Base-by-base conservation (phyloP, 1,284 basidiomycete species). In the Somion occarium region DNA sequence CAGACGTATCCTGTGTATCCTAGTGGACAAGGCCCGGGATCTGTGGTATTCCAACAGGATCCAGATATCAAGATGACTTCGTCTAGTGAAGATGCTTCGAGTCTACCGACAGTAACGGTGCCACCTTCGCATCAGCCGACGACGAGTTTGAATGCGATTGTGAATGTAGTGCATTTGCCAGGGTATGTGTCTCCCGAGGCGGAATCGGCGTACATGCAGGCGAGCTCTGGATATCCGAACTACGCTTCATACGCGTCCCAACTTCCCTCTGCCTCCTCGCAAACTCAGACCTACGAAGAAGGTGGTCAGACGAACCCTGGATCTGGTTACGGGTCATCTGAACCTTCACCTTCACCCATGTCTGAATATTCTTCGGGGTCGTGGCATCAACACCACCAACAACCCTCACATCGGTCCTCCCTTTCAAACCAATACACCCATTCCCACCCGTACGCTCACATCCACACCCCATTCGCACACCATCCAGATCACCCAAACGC, bases 1-100 rank as follows among this genome's bases (percentile, higher is more conserved):
- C 68, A 69, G 55, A 38, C 69, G 59, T 60, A 62, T 46, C 48
- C 61, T 15, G 54, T 58, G n/a, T 49, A 55, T 19, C n/a, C n/a
- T n/a, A n/a, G n/a, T n/a, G n/a, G n/a, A n/a, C n/a, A n/a, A n/a
- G n/a, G n/a, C n/a, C n/a, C n/a, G n/a, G n/a, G n/a, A n/a, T n/a
- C n/a, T n/a, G n/a, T n/a, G n/a, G n/a, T n/a, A n/a, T n/a, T n/a
- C n/a, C n/a, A n/a, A n/a, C n/a, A 24, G 20, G 26, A 39, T 34
- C 7, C 30, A 27, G 30, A 34, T 48, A 45, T 45, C 5, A 45
- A 45, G 44, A 22, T 26, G 44, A 23, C 15, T 19, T 15, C 18
- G 20, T 5, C 44, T 7, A 43, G 30, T 18, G 12, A 38, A 66
- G 18, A 41, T 12, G 44, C 49, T 38, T 50, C 56, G 15, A 46